Conservation (phyloP, 2,329 filamentous ascomycete species). For the Fusarium coicis region DNA sequence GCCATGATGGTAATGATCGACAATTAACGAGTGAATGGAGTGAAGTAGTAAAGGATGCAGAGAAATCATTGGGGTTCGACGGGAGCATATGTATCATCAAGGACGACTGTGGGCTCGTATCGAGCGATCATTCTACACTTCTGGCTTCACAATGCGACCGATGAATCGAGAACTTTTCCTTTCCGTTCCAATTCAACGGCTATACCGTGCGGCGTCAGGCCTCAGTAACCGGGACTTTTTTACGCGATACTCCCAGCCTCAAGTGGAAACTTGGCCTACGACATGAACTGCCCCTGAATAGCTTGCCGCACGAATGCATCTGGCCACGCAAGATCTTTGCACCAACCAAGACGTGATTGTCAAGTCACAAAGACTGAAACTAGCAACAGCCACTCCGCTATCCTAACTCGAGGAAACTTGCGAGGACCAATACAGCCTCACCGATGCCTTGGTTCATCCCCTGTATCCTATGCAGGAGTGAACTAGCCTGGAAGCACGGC, state of each 20-base stretch:
- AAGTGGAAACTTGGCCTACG: constrained; percentile 19
- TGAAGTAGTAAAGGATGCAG: constrained; percentile 8
- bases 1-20: constrained; percentile 44
- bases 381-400: constrained; percentile 42
- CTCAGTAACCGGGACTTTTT: constrained; percentile 12
- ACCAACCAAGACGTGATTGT: constrained; percentile 6
- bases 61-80: constrained; percentile 22
- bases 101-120: constrained; percentile 16
- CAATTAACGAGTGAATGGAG: constrained; percentile 37
- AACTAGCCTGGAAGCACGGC: constrained; percentile 32
- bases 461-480: constrained; percentile 23
- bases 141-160: constrained; percentile 16
- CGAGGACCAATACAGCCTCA: constrained; percentile 14
- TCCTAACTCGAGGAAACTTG: constrained; percentile 7
- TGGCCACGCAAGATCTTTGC: constrained; percentile 16
- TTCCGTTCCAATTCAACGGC: constrained; percentile 19
- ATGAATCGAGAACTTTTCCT: constrained; percentile 22
- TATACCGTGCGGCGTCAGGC: constrained; percentile 26
- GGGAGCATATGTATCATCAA: constrained; percentile 38
- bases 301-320: constrained; percentile 24
- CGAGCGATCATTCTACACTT: constrained; percentile 6
- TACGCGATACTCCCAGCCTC: constrained; percentile 11
- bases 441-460: constrained; percentile 20
- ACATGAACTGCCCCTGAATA: constrained; percentile 17
- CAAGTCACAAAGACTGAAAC: constrained; percentile 14